A percentile compares a stretch with the other conserved stretches of the same genome.
These are phyloP conservation scores for Phaeosphaeriaceae sp. DNA, from an alignment of 2,329 filamentous ascomycete species.

Conservation along the genomic window DNA sequence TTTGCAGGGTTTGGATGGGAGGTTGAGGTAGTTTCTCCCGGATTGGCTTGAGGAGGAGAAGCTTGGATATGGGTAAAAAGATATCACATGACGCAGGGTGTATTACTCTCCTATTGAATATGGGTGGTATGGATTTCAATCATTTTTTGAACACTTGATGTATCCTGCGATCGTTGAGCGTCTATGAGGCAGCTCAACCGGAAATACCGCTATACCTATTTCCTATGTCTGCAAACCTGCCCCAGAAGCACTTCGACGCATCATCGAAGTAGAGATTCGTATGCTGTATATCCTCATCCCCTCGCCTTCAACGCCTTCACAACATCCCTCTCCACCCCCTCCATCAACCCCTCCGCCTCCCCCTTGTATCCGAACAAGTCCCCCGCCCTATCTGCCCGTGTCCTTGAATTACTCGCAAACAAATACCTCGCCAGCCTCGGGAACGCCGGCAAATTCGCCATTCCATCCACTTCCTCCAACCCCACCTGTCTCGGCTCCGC, in stretches of 20 bases:
- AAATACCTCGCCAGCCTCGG: constrained; percentile 42
- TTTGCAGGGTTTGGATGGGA: constrained; percentile 56
- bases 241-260: too few relatives aligned
- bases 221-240: too few relatives aligned
- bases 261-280: too few relatives aligned
- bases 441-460: constrained; percentile 24
- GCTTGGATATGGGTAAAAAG: constrained; percentile 21
- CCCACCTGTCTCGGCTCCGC: constrained; percentile 31
- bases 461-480: constrained; percentile 35
- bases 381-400: constrained; percentile 61
- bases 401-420: constrained; percentile 63
- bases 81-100: constrained; percentile 5
- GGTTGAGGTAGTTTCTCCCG: constrained; percentile 23
- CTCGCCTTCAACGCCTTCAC: constrained; percentile 17
- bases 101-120: constrained; percentile 1
- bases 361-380: constrained; percentile 66
- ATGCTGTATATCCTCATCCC: not conserved
- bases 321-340: constrained; percentile 43
- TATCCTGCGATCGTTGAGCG: too few relatives aligned
- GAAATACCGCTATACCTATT: too few relatives aligned
- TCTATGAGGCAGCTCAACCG: too few relatives aligned
- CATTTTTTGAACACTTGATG: not conserved
- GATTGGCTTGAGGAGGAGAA: not conserved
- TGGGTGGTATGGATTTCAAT: not conserved
- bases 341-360: constrained; percentile 57